Base-by-base conservation (phyloP, 2,329 filamentous ascomycete species). In the Dichotomopilus funicola region DNA sequence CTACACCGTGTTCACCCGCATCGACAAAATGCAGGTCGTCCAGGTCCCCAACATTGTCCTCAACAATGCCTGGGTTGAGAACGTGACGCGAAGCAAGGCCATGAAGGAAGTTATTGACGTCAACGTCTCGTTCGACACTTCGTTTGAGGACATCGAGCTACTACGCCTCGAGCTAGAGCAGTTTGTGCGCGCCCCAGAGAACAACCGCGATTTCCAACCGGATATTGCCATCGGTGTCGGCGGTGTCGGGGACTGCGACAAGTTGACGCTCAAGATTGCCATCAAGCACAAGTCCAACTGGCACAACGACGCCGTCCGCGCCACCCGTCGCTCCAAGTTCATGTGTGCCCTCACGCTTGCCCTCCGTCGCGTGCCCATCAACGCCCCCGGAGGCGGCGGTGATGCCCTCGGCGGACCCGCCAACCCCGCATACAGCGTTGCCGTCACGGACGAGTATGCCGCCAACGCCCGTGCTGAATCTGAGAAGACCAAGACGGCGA, bases 31-130 rank as follows among this genome's bases (percentile, higher is more conserved):
- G 76, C 91, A 95, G 68, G 80, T 89, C 51, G 81, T 84, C 1
- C 82, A 82, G 70, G 85, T 95, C 1, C 91, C 94, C 43, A 97
- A 99, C 72, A 95, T 95, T 66, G 78, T 91, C 1, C 79, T 97
- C 53, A 97, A 97, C 76, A 87, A 83, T 51, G 75, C 91, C n/a
- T 96, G 91, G 88, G 86, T 99, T 54, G 92, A 97, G 70, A 99
- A 99, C 69, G 82, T 96, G 60, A 88, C 88, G 8, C 88, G 94
- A 52, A 92, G 88, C 68, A 91, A 90, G 70, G 86, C 91, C 48
- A 96, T 96, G 92, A 87, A 86, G 61, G 94, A 95, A 72, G 83
- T 83, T 51, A 79, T 97, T 51, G 82, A 86, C 9, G 76, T 97
- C 51, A 88, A 87, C 59, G 85, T 96, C 56, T 85, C 85, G 5